Conservation (phyloP, 768 basidiomycete species). For the Russula griseocarnosa region DNA sequence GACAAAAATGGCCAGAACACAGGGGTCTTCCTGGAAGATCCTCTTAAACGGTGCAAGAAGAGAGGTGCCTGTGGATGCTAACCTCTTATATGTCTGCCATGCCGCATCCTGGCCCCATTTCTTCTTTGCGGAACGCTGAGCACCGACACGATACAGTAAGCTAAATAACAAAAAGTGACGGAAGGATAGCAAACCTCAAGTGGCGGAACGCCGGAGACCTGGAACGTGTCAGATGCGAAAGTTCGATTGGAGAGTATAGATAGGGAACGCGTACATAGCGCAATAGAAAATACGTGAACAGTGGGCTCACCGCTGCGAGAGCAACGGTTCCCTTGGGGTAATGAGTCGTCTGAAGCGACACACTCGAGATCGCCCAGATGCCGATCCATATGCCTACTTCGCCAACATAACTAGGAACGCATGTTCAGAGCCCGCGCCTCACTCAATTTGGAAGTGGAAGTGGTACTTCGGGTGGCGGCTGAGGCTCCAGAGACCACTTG, state of each 20-base stretch:
- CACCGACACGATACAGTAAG: neutral
- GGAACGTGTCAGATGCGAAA: conserved; percentile 8
- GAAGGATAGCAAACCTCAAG: conserved; percentile 45
- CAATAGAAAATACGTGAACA: conserved; percentile 61
- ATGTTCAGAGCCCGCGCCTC: neutral
- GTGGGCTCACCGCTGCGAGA: conserved; percentile 52
- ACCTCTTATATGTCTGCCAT: conserved; percentile 60
- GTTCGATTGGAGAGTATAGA: neutral
- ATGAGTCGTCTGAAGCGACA: conserved; percentile 44
- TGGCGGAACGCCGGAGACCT: conserved; percentile 68
- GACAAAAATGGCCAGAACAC: conserved; percentile 36
- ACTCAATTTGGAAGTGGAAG: neutral
- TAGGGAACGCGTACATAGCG: conserved; percentile 41
- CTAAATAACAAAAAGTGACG: neutral
- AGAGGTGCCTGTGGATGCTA: conserved; percentile 22
- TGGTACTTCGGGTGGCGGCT: conserved; percentile 72
- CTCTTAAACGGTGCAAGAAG: neutral
- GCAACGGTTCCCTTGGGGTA: conserved; percentile 45
- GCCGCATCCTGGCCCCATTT: conserved; percentile 51
- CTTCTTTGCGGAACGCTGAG: conserved; percentile 46
- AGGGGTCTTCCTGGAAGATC: conserved; percentile 33
- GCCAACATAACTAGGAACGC: conserved; percentile 55
- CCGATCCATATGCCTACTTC: conserved; percentile 70
- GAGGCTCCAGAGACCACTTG: conserved; percentile 49
- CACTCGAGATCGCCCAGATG: conserved; percentile 55